Evolutionary conservation across 768 basidiomycete species (phyloP).

Genomic region (Boletus tylopilopsis): DNA sequence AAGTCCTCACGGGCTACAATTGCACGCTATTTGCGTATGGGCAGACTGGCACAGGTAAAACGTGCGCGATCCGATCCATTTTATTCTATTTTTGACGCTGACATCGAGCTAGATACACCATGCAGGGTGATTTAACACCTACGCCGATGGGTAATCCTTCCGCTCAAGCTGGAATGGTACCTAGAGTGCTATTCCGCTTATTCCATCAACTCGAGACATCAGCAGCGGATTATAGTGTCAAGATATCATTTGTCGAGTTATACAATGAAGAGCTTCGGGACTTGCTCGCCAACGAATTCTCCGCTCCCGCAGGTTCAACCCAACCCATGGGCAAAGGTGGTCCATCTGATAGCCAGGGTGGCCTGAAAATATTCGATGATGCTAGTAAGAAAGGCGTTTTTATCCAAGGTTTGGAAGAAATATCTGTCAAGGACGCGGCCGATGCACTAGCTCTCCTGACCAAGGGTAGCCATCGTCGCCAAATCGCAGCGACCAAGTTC

Average conservation of each 20-base stretch:
- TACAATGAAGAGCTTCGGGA: conserved; percentile 99
- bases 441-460: conserved; percentile 82
- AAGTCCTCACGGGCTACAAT: conserved; percentile 95
- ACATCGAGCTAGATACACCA: conserved; percentile 70
- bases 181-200: conserved; percentile 85
- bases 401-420: conserved; percentile 94
- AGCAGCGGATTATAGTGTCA: conserved; percentile 83
- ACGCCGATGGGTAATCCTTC: conserved; percentile 88
- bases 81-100: conserved; percentile 2
- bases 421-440: conserved; percentile 73
- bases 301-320: conserved; percentile 57
- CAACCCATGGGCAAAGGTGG: conserved; percentile 75
- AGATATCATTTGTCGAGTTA: conserved; percentile 89
- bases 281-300: conserved; percentile 76
- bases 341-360: conserved; percentile 48
- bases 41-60: conserved; percentile 98
- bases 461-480: conserved; percentile 86
- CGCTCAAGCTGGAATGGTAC: conserved; percentile 90
- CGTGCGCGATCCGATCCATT: conserved; percentile 52
- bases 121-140: conserved; percentile 90
- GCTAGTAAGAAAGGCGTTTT: conserved; percentile 81
- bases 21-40: conserved; percentile 98
- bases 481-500: conserved; percentile 95
- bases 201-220: conserved; percentile 84
- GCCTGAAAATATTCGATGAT: conserved; percentile 93